A percentile compares a stretch with the other conserved stretches of the same genome.
Conservation (phyloP, 495 filamentous ascomycete genomes). For the Podospora anserina region DNA sequence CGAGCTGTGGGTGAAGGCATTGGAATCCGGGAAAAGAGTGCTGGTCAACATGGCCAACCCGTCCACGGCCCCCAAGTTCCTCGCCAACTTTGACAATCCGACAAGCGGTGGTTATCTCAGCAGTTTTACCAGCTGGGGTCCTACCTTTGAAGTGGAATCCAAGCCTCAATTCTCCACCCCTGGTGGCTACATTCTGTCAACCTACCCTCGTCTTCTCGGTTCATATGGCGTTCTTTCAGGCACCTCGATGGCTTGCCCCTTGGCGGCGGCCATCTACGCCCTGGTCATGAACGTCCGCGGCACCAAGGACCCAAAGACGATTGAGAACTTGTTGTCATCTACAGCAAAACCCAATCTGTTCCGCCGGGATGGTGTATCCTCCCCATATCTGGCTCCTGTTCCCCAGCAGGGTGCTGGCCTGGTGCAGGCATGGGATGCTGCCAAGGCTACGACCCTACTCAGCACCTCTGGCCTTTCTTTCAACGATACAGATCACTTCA, state of each 20-base stretch:
- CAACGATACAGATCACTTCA: slow-evolving; percentile 56
- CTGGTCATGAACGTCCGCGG: slow-evolving; percentile 49
- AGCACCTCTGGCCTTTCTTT: slow-evolving; percentile 54
- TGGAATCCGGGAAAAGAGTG: slow-evolving; percentile 39
- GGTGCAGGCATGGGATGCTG: slow-evolving; percentile 55
- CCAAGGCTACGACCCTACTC: slow-evolving; percentile 52
- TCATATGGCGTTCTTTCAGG: slow-evolving; percentile 54
- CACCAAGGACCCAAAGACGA: slow-evolving; percentile 45
- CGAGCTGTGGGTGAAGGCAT: slow-evolving; percentile 39
- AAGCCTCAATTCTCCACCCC: slow-evolving; percentile 54
- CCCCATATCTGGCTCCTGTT: slow-evolving; percentile 49
- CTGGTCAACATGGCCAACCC: slow-evolving; percentile 43
- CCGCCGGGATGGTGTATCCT: slow-evolving; percentile 41
- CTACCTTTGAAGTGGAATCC: slow-evolving; percentile 52
- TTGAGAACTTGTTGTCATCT: slow-evolving; percentile 46
- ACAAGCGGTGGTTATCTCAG: slow-evolving; percentile 46
- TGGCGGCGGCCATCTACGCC: slow-evolving; percentile 53
- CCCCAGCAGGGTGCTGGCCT: slow-evolving; percentile 57
- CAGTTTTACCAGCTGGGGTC: slow-evolving; percentile 55
- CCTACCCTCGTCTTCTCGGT: slow-evolving; percentile 50
- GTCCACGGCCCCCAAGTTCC: slow-evolving; percentile 36
- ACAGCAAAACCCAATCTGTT: slow-evolving; percentile 47
- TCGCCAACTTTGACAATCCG: slow-evolving; percentile 38
- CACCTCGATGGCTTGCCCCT: slow-evolving; percentile 60
- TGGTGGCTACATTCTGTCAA: slow-evolving; percentile 56